Evolutionary conservation across 2,329 filamentous ascomycete species (phyloP).

Genomic region (Phialophora tarda): DNA sequence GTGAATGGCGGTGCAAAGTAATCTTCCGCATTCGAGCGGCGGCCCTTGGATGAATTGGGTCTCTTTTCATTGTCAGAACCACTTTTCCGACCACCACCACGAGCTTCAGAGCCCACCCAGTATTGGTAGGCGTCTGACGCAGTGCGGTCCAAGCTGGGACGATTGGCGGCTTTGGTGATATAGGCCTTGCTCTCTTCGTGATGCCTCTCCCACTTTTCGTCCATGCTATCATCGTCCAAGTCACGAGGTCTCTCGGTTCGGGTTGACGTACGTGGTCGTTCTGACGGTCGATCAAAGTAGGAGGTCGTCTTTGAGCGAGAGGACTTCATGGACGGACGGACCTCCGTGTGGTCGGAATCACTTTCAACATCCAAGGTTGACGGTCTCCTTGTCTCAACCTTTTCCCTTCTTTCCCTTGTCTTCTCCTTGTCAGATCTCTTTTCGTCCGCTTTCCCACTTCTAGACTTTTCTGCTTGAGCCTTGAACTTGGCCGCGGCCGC

Average conservation of each 20-base stretch:
- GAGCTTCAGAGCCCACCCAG: slow-evolving; percentile 23
- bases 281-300: slow-evolving; percentile 24
- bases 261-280: slow-evolving; percentile 32
- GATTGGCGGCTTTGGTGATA: slow-evolving; percentile 42
- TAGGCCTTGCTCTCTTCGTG: slow-evolving; percentile 47
- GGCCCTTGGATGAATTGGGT: slow-evolving; percentile 45
- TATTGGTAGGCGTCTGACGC: slow-evolving; percentile 32
- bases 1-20: slow-evolving; percentile 42
- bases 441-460: slow-evolving; percentile 42
- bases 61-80: slow-evolving; percentile 40
- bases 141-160: slow-evolving; percentile 26
- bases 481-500: slow-evolving; percentile 35
- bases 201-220: slow-evolving; percentile 44
- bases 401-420: slow-evolving; percentile 49
- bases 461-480: slow-evolving; percentile 31
- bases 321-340: slow-evolving; percentile 31
- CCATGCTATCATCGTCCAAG: slow-evolving; percentile 29
- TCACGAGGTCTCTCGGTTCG: slow-evolving; percentile 39
- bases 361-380: slow-evolving; percentile 44
- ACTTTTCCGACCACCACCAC: slow-evolving; percentile 33
- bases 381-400: slow-evolving; percentile 43
- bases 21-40: slow-evolving; percentile 42
- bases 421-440: slow-evolving; percentile 53
- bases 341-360: slow-evolving; percentile 42
- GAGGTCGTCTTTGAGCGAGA: slow-evolving; percentile 31